Evolutionary conservation across 1,284 basidiomycete genomes (phyloP).

Genomic region (Apiotrichum mycotoxinovorans): DNA sequence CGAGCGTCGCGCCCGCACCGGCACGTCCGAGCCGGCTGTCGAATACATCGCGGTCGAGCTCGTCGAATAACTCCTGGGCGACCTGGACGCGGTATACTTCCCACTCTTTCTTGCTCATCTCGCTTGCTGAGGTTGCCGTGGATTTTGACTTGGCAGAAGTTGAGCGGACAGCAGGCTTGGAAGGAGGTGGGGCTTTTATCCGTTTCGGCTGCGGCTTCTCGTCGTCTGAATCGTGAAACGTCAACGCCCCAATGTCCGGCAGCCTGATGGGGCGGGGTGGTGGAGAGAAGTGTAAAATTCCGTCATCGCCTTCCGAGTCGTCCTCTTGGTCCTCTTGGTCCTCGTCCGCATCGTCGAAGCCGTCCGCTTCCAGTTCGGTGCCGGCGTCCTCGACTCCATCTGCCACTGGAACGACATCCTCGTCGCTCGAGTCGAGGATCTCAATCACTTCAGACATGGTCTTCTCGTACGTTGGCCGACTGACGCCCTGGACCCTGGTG

Average conservation of each 20-base stretch:
- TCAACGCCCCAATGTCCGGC: slow-evolving; percentile 20
- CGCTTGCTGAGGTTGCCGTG: background rate
- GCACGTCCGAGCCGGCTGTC: slow-evolving; percentile 29
- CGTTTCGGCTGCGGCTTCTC: background rate
- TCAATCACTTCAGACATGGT: slow-evolving; percentile 3
- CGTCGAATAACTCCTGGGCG: slow-evolving; percentile 38
- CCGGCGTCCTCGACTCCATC: slow-evolving; percentile 7
- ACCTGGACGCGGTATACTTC: slow-evolving; percentile 25
- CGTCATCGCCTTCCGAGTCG: slow-evolving; percentile 6
- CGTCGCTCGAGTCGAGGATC: slow-evolving; percentile 10
- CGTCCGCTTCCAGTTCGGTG: background rate
- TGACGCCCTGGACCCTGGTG: too few relatives aligned
- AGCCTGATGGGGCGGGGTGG: slow-evolving; percentile 14
- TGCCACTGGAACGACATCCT: background rate
- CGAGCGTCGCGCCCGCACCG: slow-evolving; percentile 29
- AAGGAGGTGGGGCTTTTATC: too few relatives aligned
- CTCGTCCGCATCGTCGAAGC: slow-evolving; percentile 4
- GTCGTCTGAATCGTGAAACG: background rate
- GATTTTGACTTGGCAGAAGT: background rate
- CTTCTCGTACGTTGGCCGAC: too few relatives aligned
- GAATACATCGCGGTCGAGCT: slow-evolving; percentile 43
- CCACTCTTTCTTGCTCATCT: slow-evolving; percentile 27
- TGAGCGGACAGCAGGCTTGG: background rate
- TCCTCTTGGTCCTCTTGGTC: background rate
- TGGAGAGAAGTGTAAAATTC: slow-evolving; percentile 26